Conservation (phyloP, 108 stramenopile genomes). For the Parietichytrium sp. region DNA sequence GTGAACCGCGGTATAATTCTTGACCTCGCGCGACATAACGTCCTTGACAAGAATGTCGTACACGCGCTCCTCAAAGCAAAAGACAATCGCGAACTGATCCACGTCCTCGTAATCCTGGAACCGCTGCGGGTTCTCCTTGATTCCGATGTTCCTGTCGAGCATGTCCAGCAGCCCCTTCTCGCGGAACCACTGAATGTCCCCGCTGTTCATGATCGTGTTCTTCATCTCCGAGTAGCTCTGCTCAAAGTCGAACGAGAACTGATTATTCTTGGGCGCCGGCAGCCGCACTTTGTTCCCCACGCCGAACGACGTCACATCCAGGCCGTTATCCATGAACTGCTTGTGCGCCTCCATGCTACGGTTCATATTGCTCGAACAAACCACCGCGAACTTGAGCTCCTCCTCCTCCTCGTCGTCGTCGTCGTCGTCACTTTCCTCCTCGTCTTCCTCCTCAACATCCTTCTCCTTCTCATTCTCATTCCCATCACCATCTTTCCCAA, state of each 20-base stretch:
- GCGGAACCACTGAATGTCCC: conserved; percentile 32
- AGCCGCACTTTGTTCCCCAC: conserved; percentile 39
- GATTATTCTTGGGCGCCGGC: neutral
- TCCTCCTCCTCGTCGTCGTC: conserved; percentile 27
- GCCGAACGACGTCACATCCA: conserved; percentile 9
- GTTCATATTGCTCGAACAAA: neutral
- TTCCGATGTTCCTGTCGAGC: conserved; percentile 26
- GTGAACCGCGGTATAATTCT: neutral
- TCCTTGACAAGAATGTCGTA: conserved; percentile 24
- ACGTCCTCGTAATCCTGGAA: conserved; percentile 31
- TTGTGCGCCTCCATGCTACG: neutral
- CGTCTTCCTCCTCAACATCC: neutral
- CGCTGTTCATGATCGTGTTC: neutral
- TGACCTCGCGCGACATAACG: conserved; percentile 1
- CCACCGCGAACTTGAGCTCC: neutral
- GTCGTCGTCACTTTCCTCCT: neutral
- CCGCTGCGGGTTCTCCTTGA: conserved; percentile 38
- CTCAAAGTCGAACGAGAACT: neutral
- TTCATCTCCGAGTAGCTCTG: conserved; percentile 28
- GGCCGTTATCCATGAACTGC: neutral
- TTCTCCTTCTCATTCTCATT: neutral
- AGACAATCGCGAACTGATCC: conserved; percentile 3
- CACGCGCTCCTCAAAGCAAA: conserved; percentile 38
- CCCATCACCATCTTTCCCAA: neutral
- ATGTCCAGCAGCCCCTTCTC: conserved; percentile 17